Percentiles rank a stretch among this genome's conserved stretches.
These are phyloP conservation scores for Notholithocarpus densiflorus DNA, from an alignment of 306 rosid genomes.

Conservation along the genomic window DNA sequence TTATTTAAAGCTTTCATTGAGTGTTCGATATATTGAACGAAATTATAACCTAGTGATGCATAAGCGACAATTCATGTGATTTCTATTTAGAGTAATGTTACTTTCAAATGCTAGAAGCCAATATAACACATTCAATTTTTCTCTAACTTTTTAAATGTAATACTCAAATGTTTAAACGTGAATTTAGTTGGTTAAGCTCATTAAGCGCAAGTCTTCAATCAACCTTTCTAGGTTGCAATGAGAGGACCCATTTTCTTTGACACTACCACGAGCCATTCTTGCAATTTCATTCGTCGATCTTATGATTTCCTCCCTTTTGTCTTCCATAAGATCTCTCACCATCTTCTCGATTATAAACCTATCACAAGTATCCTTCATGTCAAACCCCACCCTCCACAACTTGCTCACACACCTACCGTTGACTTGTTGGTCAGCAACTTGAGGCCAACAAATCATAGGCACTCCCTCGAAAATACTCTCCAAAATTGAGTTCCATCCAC, in stretches of 20 bases:
- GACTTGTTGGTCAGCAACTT: constrained; percentile 10
- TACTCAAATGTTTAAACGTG: no score
- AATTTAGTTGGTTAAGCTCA: background rate
- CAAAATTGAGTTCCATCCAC: no score
- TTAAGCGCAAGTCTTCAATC: constrained; percentile 8
- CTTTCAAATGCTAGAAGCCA: no score
- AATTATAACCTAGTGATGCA: no score
- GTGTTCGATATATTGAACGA: no score
- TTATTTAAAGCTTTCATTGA: no score
- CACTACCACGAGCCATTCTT: background rate
- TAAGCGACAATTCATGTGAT: no score
- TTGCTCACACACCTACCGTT: constrained; percentile 35
- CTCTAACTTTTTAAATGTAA: no score
- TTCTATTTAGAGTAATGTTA: no score
- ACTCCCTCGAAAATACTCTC: constrained; percentile 18
- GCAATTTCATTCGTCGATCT: constrained; percentile 15
- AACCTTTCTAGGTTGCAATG: background rate
- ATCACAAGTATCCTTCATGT: constrained; percentile 12
- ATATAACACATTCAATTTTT: no score
- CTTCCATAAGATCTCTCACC: constrained; percentile 23
- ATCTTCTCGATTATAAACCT: constrained; percentile 18
- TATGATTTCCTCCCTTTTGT: constrained; percentile 1
- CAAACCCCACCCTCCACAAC: constrained; percentile 28
- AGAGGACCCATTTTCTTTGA: constrained; percentile 19
- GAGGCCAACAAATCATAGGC: constrained; percentile 40